Evolutionary conservation across 176 grass and related monocot genomes (phyloP).

Genomic region (Otatea glauca): DNA sequence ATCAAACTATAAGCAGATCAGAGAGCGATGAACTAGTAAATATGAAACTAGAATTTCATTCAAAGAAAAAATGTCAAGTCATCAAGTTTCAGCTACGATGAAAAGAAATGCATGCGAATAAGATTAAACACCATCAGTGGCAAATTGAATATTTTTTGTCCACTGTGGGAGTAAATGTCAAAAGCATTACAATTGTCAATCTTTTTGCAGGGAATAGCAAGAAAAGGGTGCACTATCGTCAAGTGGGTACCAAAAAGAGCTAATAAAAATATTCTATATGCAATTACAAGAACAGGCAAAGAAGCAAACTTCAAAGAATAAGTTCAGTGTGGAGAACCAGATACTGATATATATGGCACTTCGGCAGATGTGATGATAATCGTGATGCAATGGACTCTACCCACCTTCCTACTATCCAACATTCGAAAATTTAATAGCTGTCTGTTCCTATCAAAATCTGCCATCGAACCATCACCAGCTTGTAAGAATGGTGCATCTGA

Average conservation of each 20-base stretch:
- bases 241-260: conserved; percentile 4
- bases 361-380: conserved; percentile 16
- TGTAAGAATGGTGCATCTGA: conserved; percentile 72
- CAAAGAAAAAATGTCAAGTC: not conserved
- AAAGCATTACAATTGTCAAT: conserved; percentile 22
- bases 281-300: conserved; percentile 7
- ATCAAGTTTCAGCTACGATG: conserved; percentile 22
- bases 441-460: conserved; percentile 72
- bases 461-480: conserved; percentile 64
- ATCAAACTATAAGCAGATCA: conserved; percentile 52
- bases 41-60: conserved; percentile 30
- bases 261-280: conserved; percentile 30
- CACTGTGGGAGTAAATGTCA: conserved; percentile 25
- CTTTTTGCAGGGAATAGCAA: not conserved
- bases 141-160: conserved; percentile 15
- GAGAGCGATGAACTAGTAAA: conserved; percentile 24
- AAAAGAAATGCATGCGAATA: conserved; percentile 24
- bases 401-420: conserved; percentile 66
- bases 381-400: conserved; percentile 32
- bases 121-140: not conserved
- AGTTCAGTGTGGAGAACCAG: conserved; percentile 35
- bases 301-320: not conserved
- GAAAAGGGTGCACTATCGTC: conserved; percentile 4
- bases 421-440: conserved; percentile 58
- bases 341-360: conserved; percentile 47